Evolutionary conservation across 129 eudicot genomes (phyloP), one percentile per base, ranked within the genome.

Genomic region (Flaveria bidentis): DNA sequence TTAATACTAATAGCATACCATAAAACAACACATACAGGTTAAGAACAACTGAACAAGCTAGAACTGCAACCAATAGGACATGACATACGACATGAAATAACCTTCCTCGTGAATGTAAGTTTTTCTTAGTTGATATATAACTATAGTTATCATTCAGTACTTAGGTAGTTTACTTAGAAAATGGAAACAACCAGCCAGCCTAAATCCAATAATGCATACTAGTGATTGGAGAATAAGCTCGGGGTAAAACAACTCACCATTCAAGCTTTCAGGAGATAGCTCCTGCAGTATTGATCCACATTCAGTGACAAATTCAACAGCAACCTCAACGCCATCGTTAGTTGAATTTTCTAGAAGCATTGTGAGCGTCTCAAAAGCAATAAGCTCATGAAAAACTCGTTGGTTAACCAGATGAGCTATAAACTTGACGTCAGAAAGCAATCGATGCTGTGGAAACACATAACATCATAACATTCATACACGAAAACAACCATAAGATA

Each of bases 281-380:
- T 95, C 99, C 67, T 95, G 95, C 15, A 95, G 97, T 68, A 91
- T 89, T 14, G 96, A 83, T 22, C 99, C 99, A 41, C 99, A 95
- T 62, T 95, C 94, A 0, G 96, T 95, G 51, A 95, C 92, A 82
- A 95, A 95, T 4, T 93, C 97, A 66, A 88, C 99, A 33, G 99
- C 97, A 30, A 95, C 99, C 76, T 95, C 99, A 28, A 95, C 99
- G 67, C 99, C 89, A 41, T 91, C 97, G 85, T 95, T 97, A 18
- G 97, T 87, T n/a, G 97, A 97, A 73, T 86, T 87, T 57, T 89
- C 97, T 73, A 95, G 79, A 42, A 94, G 71, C 56, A 88, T 71
- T 0, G 96, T 91, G 9, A 94, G 90, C 57, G 91, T 86, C 81
- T 94, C 99, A 71, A 94, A 89, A 61, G 99, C 99, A 67, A 94